These are phyloP conservation scores for Clohesyomyces aquaticus DNA, from an alignment of 495 filamentous ascomycete species.

Conservation along the genomic window DNA sequence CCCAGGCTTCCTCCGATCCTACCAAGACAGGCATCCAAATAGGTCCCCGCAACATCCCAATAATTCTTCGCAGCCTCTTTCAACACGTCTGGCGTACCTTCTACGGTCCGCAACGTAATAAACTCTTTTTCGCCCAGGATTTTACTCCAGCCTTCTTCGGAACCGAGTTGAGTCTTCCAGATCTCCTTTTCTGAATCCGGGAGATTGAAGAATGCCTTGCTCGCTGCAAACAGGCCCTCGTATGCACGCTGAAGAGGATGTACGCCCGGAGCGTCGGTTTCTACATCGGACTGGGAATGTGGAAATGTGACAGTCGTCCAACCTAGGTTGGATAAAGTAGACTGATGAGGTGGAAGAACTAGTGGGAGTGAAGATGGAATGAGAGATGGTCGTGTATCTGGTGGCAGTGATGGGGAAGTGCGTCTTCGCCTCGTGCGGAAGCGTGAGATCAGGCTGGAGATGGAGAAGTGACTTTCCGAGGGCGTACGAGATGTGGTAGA, in stretches of 20 bases:
- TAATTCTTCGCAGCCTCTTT: constrained; percentile 29
- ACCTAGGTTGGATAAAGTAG: constrained; percentile 26
- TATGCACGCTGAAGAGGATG: constrained; percentile 32
- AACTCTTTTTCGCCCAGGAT: constrained; percentile 42
- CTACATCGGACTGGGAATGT: background rate
- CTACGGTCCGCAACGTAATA: constrained; percentile 38
- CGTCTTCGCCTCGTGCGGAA: constrained; percentile 19
- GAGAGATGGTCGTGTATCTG: constrained; percentile 23
- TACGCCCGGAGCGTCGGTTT: background rate
- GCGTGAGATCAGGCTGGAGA: constrained; percentile 27
- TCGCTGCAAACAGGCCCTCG: constrained; percentile 30
- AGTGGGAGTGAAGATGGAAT: constrained; percentile 26
- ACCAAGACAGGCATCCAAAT: constrained; percentile 21
- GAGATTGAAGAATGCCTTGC: constrained; percentile 30
- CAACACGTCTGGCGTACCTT: constrained; percentile 36
- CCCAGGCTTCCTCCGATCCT: constrained; percentile 16
- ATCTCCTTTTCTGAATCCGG: constrained; percentile 26
- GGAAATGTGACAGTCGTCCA: constrained; percentile 40
- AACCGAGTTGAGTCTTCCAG: constrained; percentile 32
- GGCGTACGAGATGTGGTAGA: constrained; percentile 1
- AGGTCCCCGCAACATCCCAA: constrained; percentile 29
- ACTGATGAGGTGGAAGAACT: constrained; percentile 29
- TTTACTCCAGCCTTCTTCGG: constrained; percentile 39
- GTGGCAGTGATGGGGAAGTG: background rate
- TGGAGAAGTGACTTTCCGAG: constrained; percentile 19